Conservation (phyloP, 441 rosid genomes). For the Eruca vesicaria region DNA sequence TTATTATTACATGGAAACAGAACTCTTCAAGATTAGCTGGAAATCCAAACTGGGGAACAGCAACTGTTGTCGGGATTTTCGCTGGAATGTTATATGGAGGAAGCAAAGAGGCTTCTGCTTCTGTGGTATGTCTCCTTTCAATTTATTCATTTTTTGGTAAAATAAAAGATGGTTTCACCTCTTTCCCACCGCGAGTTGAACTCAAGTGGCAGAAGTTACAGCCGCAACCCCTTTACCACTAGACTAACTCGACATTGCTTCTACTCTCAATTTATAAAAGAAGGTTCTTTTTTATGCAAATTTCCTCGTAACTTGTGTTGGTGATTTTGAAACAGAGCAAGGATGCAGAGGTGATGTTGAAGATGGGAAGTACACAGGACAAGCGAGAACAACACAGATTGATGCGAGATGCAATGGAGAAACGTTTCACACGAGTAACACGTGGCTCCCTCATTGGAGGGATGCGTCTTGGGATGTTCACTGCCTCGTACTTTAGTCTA, state of each 20-base stretch:
- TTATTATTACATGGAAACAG: conserved; percentile 38
- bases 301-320: not conserved
- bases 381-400: conserved; percentile 83
- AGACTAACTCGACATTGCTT: too few relatives aligned
- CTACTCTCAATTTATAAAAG: too few relatives aligned
- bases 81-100: conserved; percentile 93
- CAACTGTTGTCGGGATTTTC: conserved; percentile 76
- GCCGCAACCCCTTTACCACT: too few relatives aligned
- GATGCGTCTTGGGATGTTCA: conserved; percentile 88
- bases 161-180: too few relatives aligned
- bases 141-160: too few relatives aligned
- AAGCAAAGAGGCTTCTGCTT: conserved; percentile 92
- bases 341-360: conserved; percentile 95
- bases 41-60: conserved; percentile 85
- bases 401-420: conserved; percentile 98
- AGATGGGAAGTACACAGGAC: conserved; percentile 92
- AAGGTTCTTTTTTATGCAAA: not conserved
- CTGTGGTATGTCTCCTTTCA: conserved; percentile 57
- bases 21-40: conserved; percentile 54
- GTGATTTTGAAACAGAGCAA: conserved; percentile 58
- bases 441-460: conserved; percentile 93
- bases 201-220: too few relatives aligned
- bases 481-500: conserved; percentile 75
- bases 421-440: conserved; percentile 79
- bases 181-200: too few relatives aligned